A percentile compares a stretch with the other conserved stretches of the same genome.
Conservation (phyloP, 768 basidiomycete species). For the Rhizopogon roseolus region DNA sequence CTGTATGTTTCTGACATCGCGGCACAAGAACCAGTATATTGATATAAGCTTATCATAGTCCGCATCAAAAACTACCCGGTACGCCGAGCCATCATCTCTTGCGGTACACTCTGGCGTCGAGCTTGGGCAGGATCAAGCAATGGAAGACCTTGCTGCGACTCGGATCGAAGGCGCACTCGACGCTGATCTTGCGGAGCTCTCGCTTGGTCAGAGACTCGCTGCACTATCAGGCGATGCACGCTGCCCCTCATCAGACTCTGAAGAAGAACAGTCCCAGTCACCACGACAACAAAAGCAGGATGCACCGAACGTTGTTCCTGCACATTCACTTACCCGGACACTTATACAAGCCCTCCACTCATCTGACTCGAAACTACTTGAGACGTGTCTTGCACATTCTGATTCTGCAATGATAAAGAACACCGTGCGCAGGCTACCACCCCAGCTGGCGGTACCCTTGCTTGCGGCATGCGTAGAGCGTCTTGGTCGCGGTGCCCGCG, state of each 20-base stretch:
- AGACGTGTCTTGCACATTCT: slow-evolving; percentile 83
- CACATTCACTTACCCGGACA: slow-evolving; percentile 87
- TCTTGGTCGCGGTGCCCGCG: slow-evolving; percentile 69
- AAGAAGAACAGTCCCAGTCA: slow-evolving; percentile 34
- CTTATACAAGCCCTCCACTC: slow-evolving; percentile 96
- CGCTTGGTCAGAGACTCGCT: slow-evolving; percentile 85
- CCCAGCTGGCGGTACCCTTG: slow-evolving; percentile 81
- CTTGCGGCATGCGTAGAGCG: slow-evolving; percentile 88
- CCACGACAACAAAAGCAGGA: slow-evolving; percentile 13
- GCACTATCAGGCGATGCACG: slow-evolving; percentile 50
- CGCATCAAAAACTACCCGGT: slow-evolving; percentile 53
- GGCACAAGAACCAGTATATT: background rate
- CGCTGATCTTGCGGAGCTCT: slow-evolving; percentile 84
- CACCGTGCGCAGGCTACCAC: slow-evolving; percentile 82
- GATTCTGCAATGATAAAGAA: slow-evolving; percentile 78
- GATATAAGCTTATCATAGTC: slow-evolving; percentile 25
- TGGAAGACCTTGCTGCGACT: slow-evolving; percentile 44
- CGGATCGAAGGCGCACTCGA: slow-evolving; percentile 70
- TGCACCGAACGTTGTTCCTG: slow-evolving; percentile 51
- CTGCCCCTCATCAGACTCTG: slow-evolving; percentile 39
- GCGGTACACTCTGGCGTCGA: slow-evolving; percentile 64
- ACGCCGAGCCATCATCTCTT: slow-evolving; percentile 57
- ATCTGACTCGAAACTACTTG: slow-evolving; percentile 80
- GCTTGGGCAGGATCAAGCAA: slow-evolving; percentile 50
- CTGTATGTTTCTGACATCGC: slow-evolving; percentile 11